phyloP scores from a whole-genome alignment of 169 alveolate genomes.

The Plasmodium gonderi region DNA sequence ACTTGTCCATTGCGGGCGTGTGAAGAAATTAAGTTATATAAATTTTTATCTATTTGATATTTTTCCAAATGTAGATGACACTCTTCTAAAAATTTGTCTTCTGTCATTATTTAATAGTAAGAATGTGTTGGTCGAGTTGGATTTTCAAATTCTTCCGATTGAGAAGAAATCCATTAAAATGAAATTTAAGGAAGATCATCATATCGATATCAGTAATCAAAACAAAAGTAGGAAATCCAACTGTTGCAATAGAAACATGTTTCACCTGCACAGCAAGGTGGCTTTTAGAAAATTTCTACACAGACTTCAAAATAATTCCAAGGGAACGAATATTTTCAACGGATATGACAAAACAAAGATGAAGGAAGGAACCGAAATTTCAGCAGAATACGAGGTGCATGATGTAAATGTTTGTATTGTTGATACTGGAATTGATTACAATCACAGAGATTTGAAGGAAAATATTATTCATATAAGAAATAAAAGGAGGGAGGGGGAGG shows the following conservation, averaged over 20 bases:
- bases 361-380: not conserved
- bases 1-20: constrained; percentile 2
- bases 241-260: not conserved
- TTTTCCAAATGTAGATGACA: not conserved
- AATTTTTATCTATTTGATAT: constrained; percentile 27
- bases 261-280: not conserved
- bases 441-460: constrained; percentile 84
- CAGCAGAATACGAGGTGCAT: not conserved
- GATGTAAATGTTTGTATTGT: constrained; percentile 79
- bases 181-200: no score
- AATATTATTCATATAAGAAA: constrained; percentile 80
- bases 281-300: not conserved
- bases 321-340: constrained; percentile 12
- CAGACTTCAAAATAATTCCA: not conserved
- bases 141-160: not conserved
- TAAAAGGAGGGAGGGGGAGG: constrained; percentile 21
- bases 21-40: constrained; percentile 3
- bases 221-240: not conserved
- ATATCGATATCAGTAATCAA: no score
- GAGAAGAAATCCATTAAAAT: not conserved
- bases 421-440: constrained; percentile 89
- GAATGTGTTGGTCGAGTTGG: not conserved
- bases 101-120: not conserved
- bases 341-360: constrained; percentile 9
- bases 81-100: not conserved